Conservation (phyloP, 805 yeast genomes). For the Sugiyamaella smithiae region DNA sequence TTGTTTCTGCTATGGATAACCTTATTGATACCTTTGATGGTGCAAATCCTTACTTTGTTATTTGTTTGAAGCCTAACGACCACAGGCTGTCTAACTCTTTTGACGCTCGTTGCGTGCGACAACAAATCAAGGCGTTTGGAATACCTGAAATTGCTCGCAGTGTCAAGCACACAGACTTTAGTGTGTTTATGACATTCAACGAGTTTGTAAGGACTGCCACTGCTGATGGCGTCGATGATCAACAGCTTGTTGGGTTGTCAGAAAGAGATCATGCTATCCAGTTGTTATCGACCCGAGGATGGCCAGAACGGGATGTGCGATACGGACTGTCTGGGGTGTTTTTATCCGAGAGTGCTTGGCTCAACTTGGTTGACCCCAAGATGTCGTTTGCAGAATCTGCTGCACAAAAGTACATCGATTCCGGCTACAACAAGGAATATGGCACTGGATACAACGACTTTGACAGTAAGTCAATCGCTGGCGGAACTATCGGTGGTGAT, state of each 20-base stretch:
- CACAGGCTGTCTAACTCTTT: conserved; percentile 36
- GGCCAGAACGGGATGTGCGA: conserved; percentile 39
- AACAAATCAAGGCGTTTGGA: conserved; percentile 41
- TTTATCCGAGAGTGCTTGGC: conserved; percentile 41
- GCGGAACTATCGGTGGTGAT: conserved; percentile 34
- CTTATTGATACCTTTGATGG: conserved; percentile 39
- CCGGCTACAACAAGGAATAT: conserved; percentile 21
- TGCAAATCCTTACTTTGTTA: conserved; percentile 40
- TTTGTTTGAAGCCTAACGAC: conserved; percentile 43
- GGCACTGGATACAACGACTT: conserved; percentile 32
- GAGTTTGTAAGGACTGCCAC: conserved; percentile 33
- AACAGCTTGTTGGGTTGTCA: conserved; percentile 15
- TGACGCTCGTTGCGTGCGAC: conserved; percentile 43
- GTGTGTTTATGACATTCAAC: conserved; percentile 38
- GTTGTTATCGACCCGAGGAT: conserved; percentile 30
- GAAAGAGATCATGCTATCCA: conserved; percentile 35
- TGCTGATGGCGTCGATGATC: conserved; percentile 5
- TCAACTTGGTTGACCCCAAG: conserved; percentile 38
- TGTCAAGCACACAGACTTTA: conserved; percentile 37
- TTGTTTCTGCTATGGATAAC: conserved; percentile 34
- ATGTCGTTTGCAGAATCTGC: conserved; percentile 35
- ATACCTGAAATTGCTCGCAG: conserved; percentile 40
- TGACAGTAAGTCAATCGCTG: conserved; percentile 33
- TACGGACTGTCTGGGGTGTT: conserved; percentile 41
- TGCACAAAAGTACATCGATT: conserved; percentile 27